Base-by-base conservation (phyloP, 2,329 filamentous ascomycete genomes). In the Colletotrichum coccodes region DNA sequence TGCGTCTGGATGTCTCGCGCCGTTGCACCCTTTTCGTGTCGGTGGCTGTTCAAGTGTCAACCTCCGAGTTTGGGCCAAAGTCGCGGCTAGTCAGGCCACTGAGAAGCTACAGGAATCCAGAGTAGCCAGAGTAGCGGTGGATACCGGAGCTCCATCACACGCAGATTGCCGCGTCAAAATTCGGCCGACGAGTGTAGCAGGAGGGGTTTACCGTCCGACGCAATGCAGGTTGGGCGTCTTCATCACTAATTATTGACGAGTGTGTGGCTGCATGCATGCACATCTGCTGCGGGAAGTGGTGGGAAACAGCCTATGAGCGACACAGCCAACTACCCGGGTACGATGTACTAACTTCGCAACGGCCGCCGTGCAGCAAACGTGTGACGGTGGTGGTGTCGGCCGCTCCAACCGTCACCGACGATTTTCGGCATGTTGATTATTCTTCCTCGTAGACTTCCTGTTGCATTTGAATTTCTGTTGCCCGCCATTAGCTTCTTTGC, bases 391-490 rank as follows among this genome's bases (percentile, higher is more conserved):
- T 60, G 44, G 21, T 49, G 30, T 56, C 38, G 64, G 58, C 67
- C 57, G 63, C 44, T 62, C 57, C 57, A 62, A 58, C 57, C 23
- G 40, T 36, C 18, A 16, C 30, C 65, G 46, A 38, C 50, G 32
- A 52, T 40, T 23, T 42, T 46, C 16, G 42, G 21, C 44, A 38
- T 26, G 16, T 28, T 52, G 30, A 21, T 63, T 30, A 50, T 68
- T 72, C 82, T 71, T 86, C 83, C 69, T 83, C 79, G 21, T 83
- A 82, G 40, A 87, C 73, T 32, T 87, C 84, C 18, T 83, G 80
- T 73, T 86, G 84, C 81, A 87, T 82, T 75, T 87, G 81, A 34
- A 83, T 78, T 72, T 84, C 86, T 87, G 70, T 61, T 34, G 42
- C 11, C 60, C 38, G 30, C 16, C 18, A 49, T 75, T 47, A 76